These are phyloP conservation scores for Colletotrichum theobromicola DNA, from an alignment of 2,329 filamentous ascomycete genomes.

Conservation along the genomic window DNA sequence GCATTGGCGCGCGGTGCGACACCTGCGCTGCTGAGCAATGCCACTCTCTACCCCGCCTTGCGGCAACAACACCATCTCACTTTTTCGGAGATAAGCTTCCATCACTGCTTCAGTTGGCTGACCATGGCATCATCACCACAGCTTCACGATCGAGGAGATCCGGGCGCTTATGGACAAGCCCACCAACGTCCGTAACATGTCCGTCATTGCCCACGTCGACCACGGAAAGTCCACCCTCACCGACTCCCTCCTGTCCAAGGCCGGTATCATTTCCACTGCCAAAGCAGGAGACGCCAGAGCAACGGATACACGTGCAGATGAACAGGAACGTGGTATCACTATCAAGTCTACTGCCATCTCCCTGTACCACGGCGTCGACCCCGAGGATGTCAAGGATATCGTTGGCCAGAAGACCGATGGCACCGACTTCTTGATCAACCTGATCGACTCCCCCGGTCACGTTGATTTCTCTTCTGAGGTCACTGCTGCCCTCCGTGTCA, in stretches of 20 bases:
- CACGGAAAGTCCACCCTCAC: slow-evolving; percentile 99
- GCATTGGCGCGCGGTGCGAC: background rate
- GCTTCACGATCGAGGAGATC: slow-evolving; percentile 98
- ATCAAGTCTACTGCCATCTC: slow-evolving; percentile 99
- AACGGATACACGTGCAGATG: slow-evolving; percentile 95
- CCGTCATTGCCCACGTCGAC: slow-evolving; percentile 99
- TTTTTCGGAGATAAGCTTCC: slow-evolving; percentile 41
- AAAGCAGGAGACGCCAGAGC: slow-evolving; percentile 96
- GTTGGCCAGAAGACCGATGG: slow-evolving; percentile 86
- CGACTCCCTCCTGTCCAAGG: slow-evolving; percentile 98
- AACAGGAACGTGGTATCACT: slow-evolving; percentile 99
- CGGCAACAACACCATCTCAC: background rate
- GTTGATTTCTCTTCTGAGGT: slow-evolving; percentile 99
- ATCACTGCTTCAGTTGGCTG: slow-evolving; percentile 40
- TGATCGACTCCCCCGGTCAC: slow-evolving; percentile 99
- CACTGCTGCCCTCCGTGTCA: slow-evolving; percentile 99
- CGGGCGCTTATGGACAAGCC: slow-evolving; percentile 80
- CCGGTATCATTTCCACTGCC: slow-evolving; percentile 98
- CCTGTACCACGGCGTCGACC: slow-evolving; percentile 85
- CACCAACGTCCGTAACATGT: slow-evolving; percentile 90
- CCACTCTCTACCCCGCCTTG: slow-evolving; percentile 7
- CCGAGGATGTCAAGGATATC: slow-evolving; percentile 94
- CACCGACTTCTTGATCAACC: slow-evolving; percentile 99
- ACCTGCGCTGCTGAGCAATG: background rate
- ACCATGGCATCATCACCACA: slow-evolving; percentile 59